A percentile compares a stretch with the other conserved stretches of the same genome.
phyloP scores from a whole-genome alignment of 1,284 basidiomycete species.

The Fomitiporia mediterranea region DNA sequence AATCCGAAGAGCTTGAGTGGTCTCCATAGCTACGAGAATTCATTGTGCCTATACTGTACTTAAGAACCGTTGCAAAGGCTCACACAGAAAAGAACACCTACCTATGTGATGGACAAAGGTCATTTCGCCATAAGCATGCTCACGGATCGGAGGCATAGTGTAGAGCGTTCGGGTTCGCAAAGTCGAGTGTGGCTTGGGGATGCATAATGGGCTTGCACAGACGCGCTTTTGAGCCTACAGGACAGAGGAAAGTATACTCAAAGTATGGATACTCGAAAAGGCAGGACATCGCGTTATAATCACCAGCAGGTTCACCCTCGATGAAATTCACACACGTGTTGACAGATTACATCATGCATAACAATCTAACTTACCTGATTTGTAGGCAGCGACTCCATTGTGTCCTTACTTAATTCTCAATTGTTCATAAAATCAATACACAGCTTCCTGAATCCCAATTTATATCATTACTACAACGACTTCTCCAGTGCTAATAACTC shows the following conservation, averaged over 20 bases:
- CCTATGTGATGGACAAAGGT: not conserved
- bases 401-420: not conserved
- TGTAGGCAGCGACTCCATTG: not conserved
- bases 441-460: not conserved
- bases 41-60: not conserved
- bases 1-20: too few species aligned
- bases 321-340: not conserved
- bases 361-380: not conserved
- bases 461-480: slow-evolving; percentile 33
- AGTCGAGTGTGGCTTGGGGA: not conserved
- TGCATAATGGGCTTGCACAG: not conserved
- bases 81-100: too few species aligned
- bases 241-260: not conserved
- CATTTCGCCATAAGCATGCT: not conserved
- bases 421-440: not conserved
- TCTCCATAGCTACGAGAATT: not conserved
- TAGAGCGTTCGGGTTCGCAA: too few species aligned
- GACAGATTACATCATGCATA: not conserved
- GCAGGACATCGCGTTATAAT: slow-evolving; percentile 16
- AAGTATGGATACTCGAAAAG: not conserved
- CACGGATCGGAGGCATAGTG: slow-evolving; percentile 8
- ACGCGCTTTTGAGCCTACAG: slow-evolving; percentile 1
- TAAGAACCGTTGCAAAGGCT: too few species aligned
- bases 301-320: not conserved
- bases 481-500: slow-evolving; percentile 65